Evolutionary conservation across 148 eudicot species (phyloP), one percentile per base, ranked within the genome.

Genomic region (Vaccinium corymbosum): DNA sequence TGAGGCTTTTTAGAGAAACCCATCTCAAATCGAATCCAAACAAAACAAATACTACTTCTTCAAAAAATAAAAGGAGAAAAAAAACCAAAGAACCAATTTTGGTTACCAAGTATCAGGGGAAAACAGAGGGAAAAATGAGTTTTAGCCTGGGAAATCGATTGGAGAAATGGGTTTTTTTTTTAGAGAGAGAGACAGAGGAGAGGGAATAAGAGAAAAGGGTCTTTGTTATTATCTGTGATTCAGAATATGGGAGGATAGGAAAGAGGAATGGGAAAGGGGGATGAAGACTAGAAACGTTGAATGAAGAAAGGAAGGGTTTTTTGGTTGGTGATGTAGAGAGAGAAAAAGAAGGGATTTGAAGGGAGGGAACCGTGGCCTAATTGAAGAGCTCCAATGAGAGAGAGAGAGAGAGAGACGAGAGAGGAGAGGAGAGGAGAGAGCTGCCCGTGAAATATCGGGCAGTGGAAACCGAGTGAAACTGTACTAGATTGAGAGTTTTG

Each of bases 1-100:
- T 90, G 90, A 85, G 84, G 89, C 76, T 88, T 90, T 70, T 88
- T 88, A 6, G 92, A 87, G 7, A 84, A 89, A 79, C 93, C 93
- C 95, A 93, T 92, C 14, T 20, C 56, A 25, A 76, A 76, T 76
- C 51, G 10, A 76, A 49, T n/a, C 56, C 29, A 76, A n/a, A 22
- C 32, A 56, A 20, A 76, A 12, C 4, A 68, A 46, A 7, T 42
- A 42, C 46, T 42, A 17, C 1, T 1, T 38, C 16, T 1, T 15
- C 50, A 19, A 74, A 42, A 8, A 74, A n/a, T 74, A 6, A 13
- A 25, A 66, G 14, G 38, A 8, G 38, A 35, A 68, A 9, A 22
- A 22, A 68, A 68, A 68, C 38, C 38, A 35, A 68, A 68, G 15
- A 70, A 29, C 75, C 17, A 14, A 27, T 3, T 5, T 70, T 72